Base-by-base conservation (phyloP, 2,329 filamentous ascomycete species). In the Penicillium sp. region DNA sequence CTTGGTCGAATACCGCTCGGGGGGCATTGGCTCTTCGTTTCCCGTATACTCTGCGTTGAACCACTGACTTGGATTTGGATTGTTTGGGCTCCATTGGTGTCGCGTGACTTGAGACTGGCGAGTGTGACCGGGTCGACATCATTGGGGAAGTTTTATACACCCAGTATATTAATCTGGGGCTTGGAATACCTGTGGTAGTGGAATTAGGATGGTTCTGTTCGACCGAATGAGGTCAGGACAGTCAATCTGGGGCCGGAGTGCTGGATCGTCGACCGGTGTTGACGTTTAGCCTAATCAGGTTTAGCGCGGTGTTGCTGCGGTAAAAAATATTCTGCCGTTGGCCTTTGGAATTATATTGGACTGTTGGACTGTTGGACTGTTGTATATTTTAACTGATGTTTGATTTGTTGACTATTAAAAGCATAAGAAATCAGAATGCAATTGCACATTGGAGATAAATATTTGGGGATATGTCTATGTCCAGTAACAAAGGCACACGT, bases 1-100 rank as follows among this genome's bases (percentile, higher is more conserved):
- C 55, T 17, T 67, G 55, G 13, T 66, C 67, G 15, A 70, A 63
- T 1, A 69, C 66, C 3, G 67, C 66, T n/a, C 62, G 57, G 0
- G 68, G 62, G 3, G 66, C 64, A 53, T 69, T 64, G 17, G 53
- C 60, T 32, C 57, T 61, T 42, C 62, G 56, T 43, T 69, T 69
- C 12, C 67, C 68, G 34, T 69, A 69, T 10, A 70, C 68, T 48
- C 57, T 63, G 43, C 62, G 57, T 19, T 65, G 62, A 6, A 61
- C 53, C 24, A 57, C 52, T 42, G 61, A 54, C 29, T 60, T 65
- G 29, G 61, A 53, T n/a, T 54, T 50, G 34, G 56, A 49, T 54
- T 24, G 44, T 32, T 60, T 56, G 28, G 58, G 48, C 34, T 50
- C 53, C 48, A 47, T 51, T 37, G 43, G 17, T 45, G 56, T 62